Evolutionary conservation across 2,329 filamentous ascomycete species (phyloP), one percentile per base, ranked within the genome.

Genomic region (Chaetothyriales sp.): DNA sequence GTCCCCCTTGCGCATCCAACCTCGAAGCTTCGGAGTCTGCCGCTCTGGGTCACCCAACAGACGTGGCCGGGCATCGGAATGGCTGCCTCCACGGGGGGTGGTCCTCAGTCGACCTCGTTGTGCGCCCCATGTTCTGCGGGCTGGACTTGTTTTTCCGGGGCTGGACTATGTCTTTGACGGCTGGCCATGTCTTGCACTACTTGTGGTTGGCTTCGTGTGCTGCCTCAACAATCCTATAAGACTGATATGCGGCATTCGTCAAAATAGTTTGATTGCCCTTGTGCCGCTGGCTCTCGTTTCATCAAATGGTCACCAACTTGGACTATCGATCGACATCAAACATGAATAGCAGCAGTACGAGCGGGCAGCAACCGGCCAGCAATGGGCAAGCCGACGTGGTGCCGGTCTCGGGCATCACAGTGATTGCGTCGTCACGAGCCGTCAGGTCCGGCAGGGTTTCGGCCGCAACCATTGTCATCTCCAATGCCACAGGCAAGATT

Each of bases 341-440:
- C 7, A 40, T 15, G 10, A 25, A 40, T 40, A 10, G 15, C 8
- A 10, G 15, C 8, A 40, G 15, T 15, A 40, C 15, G 33, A 40
- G 33, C 33, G 15, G 2, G 4, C 33, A 3, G 1, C 33, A 40
- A 40, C 15, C 10, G 9, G 15, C 46, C 9, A 53, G 54, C 43
- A 55, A 55, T 54, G 57, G 54, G 47, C 51, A 49, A 46, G 51
- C 46, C 48, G 55, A 58, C 44, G 33, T 51, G 5, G 44, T 6
- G 18, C 46, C 48, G n/a, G 47, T 62, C 48, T 65, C 71, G 50
- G 71, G 73, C 18, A 77, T 89, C 62, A 82, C 80, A 44, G 86
- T 95, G 53, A 76, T 97, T 53, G 85, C 85, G 53, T 97, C 92
- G 1, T 85, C 83, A 22, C 80, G 89, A 61, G 86, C 86, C 52